Evolutionary conservation across 2,329 filamentous ascomycete genomes (phyloP).

Genomic region (Scedosporium aurantiacum): DNA sequence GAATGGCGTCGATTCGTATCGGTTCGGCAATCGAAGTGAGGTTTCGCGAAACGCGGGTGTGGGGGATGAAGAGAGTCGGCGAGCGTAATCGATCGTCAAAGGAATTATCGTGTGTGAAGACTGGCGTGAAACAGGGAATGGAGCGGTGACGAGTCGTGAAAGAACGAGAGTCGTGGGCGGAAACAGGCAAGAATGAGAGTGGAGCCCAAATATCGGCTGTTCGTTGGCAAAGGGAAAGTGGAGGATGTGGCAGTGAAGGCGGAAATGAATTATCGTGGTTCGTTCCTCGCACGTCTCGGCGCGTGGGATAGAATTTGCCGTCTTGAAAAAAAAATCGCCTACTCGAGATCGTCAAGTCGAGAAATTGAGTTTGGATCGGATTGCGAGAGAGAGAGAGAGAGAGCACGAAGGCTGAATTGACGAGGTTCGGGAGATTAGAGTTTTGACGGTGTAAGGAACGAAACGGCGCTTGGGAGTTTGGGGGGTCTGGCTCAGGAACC

Average conservation of each 20-base stretch:
- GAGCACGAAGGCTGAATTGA: not conserved
- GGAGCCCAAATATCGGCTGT: not conserved
- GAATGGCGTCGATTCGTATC: no score
- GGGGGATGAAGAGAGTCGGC: no score
- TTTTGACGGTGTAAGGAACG: constrained; percentile 2
- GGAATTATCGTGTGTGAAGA: not conserved
- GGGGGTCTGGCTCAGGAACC: not conserved
- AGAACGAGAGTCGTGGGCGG: not conserved
- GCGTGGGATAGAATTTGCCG: not conserved
- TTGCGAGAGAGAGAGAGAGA: not conserved
- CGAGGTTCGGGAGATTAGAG: constrained; percentile 1
- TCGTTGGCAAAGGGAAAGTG: not conserved
- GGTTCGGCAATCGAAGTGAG: no score
- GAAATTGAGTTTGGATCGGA: not conserved
- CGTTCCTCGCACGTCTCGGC: not conserved
- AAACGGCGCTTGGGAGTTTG: not conserved
- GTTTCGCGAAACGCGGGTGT: no score
- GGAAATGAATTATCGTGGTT: not conserved
- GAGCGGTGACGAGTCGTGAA: not conserved
- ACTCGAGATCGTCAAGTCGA: not conserved
- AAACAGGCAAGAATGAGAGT: not conserved
- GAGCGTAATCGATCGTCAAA: no score
- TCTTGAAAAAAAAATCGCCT: not conserved
- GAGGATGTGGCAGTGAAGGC: not conserved
- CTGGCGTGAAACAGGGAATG: not conserved